phyloP scores from a whole-genome alignment of 768 basidiomycete genomes.

The Austroboletus festivus region DNA sequence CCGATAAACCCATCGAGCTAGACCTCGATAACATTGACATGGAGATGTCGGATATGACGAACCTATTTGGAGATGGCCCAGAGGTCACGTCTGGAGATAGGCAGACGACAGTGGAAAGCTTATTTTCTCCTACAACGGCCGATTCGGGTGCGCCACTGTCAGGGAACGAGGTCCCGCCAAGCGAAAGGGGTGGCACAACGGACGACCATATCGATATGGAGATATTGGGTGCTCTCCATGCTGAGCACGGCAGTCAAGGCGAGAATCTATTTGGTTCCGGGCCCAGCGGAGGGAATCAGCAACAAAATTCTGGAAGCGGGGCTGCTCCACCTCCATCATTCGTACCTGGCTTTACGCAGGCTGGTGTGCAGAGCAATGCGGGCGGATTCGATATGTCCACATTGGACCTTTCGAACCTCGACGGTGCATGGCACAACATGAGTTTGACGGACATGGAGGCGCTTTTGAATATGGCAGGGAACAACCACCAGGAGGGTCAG shows the following conservation, averaged over 20 bases:
- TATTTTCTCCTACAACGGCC: conserved; percentile 49
- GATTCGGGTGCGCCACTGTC: conserved; percentile 19
- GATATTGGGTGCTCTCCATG: conserved; percentile 36
- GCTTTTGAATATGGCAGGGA: conserved; percentile 42
- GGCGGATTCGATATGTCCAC: conserved; percentile 47
- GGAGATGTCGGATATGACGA: conserved; percentile 48
- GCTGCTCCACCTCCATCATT: conserved; percentile 39
- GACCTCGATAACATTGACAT: conserved; percentile 70
- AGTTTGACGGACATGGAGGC: conserved; percentile 54
- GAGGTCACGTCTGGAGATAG: conserved; percentile 36
- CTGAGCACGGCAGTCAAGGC: conserved; percentile 14
- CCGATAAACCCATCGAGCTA: conserved; percentile 79
- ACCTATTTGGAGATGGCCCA: conserved; percentile 52
- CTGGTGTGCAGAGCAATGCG: conserved; percentile 19
- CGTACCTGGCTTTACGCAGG: conserved; percentile 40
- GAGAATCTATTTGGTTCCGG: conserved; percentile 24
- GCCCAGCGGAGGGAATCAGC: conserved; percentile 13
- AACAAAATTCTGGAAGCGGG: conserved; percentile 16
- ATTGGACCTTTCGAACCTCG: conserved; percentile 45
- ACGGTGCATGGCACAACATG: conserved; percentile 40
- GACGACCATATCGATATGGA: conserved; percentile 31
- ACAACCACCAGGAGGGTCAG: conserved; percentile 23
- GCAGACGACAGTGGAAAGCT: conserved; percentile 39
- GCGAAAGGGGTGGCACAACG: conserved; percentile 16
- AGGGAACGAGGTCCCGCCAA: conserved; percentile 13